Base-by-base conservation (phyloP, 1,139 yeast species). In the Saccharomyces hybrid region DNA sequence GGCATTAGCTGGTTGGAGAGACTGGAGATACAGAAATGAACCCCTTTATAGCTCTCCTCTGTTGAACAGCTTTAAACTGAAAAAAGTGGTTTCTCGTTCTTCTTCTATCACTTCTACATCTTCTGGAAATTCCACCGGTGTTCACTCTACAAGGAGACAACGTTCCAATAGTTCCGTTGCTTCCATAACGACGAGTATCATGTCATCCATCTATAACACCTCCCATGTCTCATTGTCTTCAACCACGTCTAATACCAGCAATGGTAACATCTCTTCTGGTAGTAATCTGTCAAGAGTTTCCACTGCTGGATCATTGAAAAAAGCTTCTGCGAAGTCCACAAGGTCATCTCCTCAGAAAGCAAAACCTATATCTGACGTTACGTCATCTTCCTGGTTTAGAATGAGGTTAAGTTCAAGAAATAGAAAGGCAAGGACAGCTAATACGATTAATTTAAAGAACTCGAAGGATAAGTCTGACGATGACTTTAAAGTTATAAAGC, bases 1-100 rank as follows among this genome's bases (percentile, higher is more conserved):
- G 23, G 73, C 75, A 0, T 66, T 74, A 48, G 93, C 96, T 0
- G 86, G 93, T 13, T 88, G 96, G 96, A 77, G 96, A 64, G 96
- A 88, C 68, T 87, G 96, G 95, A 84, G 87, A 63, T 84, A 78
- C 61, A 77, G 85, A 57, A 79, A 78, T 49, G 89, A 85, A 66
- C 88, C 91, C 1, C 67, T 86, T 29, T 86, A 85, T 66, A 77
- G 80, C 1, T 63, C 73, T 2, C 59, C 67, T 4, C 54, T 69
- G 49, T 53, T 71, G 51, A 70, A 67, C 55, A 65, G 72, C n/a
- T 66, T 64, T 51, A 66, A 64, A 11, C 50, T 68, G 56, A 63
- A 61, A 47, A 59, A 56, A 50, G 57, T 57, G 1, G 56, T 52
- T 4, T 64, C 68, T 25, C 56, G 64, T 16, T 49, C 61, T 5